These are phyloP conservation scores for Boletus fagicola DNA, from an alignment of 768 basidiomycete genomes.

Conservation along the genomic window DNA sequence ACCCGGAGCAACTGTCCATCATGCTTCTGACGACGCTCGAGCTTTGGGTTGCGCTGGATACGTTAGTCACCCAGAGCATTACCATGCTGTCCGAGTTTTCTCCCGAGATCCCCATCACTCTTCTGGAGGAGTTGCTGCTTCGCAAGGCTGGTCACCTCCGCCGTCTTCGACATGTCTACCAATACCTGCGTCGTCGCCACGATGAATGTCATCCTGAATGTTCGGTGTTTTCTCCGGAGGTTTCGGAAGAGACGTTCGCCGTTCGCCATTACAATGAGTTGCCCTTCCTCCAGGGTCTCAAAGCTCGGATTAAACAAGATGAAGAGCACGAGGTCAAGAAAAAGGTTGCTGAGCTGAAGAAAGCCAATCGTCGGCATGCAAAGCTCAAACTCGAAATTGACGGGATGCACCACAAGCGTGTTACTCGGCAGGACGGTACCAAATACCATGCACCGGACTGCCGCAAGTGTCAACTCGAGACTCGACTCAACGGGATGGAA, in stretches of 20 bases:
- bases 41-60: slow-evolving; percentile 39
- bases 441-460: background rate
- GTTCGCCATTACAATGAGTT: slow-evolving; percentile 36
- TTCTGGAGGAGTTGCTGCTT: slow-evolving; percentile 32
- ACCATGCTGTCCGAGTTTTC: slow-evolving; percentile 33
- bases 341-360: too few relatives aligned
- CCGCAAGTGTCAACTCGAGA: slow-evolving; percentile 26
- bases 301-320: slow-evolving; percentile 28
- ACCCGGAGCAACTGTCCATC: slow-evolving; percentile 40
- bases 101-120: slow-evolving; percentile 31
- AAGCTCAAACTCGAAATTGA: background rate
- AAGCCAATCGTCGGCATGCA: slow-evolving; percentile 11
- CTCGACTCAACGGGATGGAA: slow-evolving; percentile 12
- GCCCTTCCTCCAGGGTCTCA: slow-evolving; percentile 22
- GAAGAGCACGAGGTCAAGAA: slow-evolving; percentile 20
- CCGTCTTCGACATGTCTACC: slow-evolving; percentile 27
- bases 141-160: slow-evolving; percentile 28
- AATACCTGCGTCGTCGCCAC: slow-evolving; percentile 36
- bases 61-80: slow-evolving; percentile 13
- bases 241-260: slow-evolving; percentile 26
- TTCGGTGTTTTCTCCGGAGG: slow-evolving; percentile 36
- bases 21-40: slow-evolving; percentile 42
- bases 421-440: too few relatives aligned
- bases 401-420: background rate
- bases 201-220: slow-evolving; percentile 4